Conservation (phyloP, 179 eudicot species). For the Heliamphora pulchella region DNA sequence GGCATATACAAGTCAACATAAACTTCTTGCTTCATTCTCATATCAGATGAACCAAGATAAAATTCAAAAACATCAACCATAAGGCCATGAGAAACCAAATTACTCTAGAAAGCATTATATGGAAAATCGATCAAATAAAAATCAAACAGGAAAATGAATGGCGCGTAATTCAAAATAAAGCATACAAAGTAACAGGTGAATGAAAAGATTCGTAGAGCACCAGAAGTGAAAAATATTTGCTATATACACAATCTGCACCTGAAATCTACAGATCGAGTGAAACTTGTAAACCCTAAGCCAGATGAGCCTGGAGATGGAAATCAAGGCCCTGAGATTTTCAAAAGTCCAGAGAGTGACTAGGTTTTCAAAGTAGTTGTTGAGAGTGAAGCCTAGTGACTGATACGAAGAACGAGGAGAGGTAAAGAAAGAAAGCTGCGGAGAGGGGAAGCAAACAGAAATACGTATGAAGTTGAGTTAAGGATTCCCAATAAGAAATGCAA, state of each 20-base stretch:
- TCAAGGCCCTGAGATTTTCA: not conserved
- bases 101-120: not conserved
- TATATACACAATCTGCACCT: not conserved
- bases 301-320: not conserved
- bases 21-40: not conserved
- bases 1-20: not conserved
- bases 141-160: not conserved
- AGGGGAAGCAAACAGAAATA: not conserved
- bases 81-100: not conserved
- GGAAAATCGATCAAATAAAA: not conserved
- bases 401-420: not conserved
- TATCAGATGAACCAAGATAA: too few species aligned
- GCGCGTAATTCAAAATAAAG: not conserved
- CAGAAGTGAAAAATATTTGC: too few species aligned
- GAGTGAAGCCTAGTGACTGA: not conserved
- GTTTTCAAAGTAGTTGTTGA: not conserved
- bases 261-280: not conserved
- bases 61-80: not conserved
- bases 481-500: not conserved
- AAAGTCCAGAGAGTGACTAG: not conserved
- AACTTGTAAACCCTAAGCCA: constrained; percentile 9
- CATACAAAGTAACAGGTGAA: not conserved
- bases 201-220: not conserved
- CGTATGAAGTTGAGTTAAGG: too few species aligned
- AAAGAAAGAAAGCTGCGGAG: not conserved